These are phyloP conservation scores for Wallacemonas sp. DNA, from an alignment of 208 protist genomes.

Conservation along the genomic window DNA sequence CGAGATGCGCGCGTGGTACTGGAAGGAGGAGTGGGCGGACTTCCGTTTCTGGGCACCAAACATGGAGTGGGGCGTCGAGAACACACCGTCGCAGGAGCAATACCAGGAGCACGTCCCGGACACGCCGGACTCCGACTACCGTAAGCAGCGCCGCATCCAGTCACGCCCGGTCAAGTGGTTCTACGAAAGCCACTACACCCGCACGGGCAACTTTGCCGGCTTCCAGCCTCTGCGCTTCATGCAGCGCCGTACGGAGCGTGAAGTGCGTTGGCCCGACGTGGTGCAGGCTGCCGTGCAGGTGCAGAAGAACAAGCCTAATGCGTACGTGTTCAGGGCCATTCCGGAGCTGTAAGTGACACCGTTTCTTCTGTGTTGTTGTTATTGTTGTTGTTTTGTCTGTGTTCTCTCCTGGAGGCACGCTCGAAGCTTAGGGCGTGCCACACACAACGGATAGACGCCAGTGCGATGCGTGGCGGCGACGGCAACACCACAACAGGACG, in stretches of 20 bases:
- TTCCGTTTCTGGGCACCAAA: constrained; percentile 94
- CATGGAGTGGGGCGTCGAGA: constrained; percentile 94
- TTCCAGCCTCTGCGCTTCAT: constrained; percentile 91
- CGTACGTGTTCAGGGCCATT: constrained; percentile 90
- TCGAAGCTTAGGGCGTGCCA: too few relatives aligned
- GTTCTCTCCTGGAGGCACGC: too few relatives aligned
- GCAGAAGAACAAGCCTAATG: constrained; percentile 81
- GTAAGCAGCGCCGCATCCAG: constrained; percentile 91
- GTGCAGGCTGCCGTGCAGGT: constrained; percentile 89
- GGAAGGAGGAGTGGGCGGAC: constrained; percentile 95
- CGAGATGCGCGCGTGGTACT: constrained; percentile 95
- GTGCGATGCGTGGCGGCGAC: too few relatives aligned
- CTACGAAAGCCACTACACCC: constrained; percentile 94
- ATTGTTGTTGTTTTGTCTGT: too few relatives aligned
- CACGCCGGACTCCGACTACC: constrained; percentile 87
- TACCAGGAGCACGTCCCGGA: constrained; percentile 94
- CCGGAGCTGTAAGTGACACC: constrained; percentile 64
- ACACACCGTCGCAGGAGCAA: constrained; percentile 89
- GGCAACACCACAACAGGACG: not conserved
- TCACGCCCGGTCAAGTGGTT: constrained; percentile 94
- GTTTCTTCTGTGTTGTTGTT: not conserved
- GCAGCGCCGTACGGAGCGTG: constrained; percentile 89
- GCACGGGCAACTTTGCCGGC: constrained; percentile 89
- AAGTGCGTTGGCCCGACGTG: constrained; percentile 91
- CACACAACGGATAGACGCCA: too few relatives aligned